These are phyloP conservation scores for Chlamydomonas urium DNA, from an alignment of 139 green algal genomes.

Conservation along the genomic window DNA sequence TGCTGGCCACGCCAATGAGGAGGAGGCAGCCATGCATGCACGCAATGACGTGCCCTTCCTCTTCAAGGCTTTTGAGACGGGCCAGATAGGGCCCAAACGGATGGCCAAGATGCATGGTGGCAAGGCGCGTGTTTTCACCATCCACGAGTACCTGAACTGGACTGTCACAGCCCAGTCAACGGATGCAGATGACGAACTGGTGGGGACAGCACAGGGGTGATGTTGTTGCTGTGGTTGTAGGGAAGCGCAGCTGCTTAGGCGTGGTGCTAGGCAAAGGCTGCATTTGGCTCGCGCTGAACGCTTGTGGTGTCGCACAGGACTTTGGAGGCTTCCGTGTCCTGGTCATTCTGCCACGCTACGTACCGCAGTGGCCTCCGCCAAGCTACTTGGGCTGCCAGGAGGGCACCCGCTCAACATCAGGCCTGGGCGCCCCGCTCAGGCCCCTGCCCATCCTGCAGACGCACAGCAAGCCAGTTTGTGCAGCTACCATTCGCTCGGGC, in stretches of 20 bases:
- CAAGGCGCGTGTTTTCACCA: constrained; percentile 74
- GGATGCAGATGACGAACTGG: constrained; percentile 58
- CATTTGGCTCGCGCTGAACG: too few relatives aligned
- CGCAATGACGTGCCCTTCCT: constrained; percentile 73
- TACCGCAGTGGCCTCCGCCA: constrained; percentile 69
- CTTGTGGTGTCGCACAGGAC: constrained; percentile 56
- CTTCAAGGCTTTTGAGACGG: constrained; percentile 88
- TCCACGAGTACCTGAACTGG: constrained; percentile 96
- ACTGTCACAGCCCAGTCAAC: constrained; percentile 75
- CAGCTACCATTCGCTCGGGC: constrained; percentile 79
- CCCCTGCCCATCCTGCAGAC: constrained; percentile 56
- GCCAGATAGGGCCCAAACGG: constrained; percentile 63
- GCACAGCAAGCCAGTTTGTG: constrained; percentile 71
- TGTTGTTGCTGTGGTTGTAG: too few relatives aligned
- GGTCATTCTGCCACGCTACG: constrained; percentile 66
- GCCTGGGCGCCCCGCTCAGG: constrained; percentile 52
- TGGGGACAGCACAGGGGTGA: constrained; percentile 13
- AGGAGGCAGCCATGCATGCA: constrained; percentile 19
- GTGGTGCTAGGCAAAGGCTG: too few relatives aligned
- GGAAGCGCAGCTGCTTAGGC: too few relatives aligned
- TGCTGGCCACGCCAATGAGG: background rate
- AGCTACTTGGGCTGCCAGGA: constrained; percentile 24
- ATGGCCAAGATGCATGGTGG: constrained; percentile 56
- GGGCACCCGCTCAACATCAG: background rate
- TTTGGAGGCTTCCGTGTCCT: constrained; percentile 86